Evolutionary conservation across 2,329 filamentous ascomycete genomes (phyloP), one percentile per base, ranked within the genome.

Genomic region (Pseudodiploospora longispora): DNA sequence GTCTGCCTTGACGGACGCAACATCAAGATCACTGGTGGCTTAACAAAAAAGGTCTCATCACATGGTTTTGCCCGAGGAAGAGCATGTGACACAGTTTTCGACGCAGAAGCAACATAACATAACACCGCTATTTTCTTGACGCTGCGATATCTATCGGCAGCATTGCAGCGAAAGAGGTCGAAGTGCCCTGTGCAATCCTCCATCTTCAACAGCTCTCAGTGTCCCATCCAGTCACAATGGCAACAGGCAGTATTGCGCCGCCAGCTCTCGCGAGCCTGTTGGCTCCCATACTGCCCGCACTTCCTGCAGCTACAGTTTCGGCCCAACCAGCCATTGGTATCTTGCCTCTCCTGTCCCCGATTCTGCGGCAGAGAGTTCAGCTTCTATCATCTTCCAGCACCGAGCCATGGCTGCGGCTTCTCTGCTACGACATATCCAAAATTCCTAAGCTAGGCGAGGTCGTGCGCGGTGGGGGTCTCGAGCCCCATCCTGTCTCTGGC

Each of bases 401-500:
- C n/a, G 78, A 83, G 32, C 78, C 83, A 42, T 91, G 87, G 85
- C 74, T 91, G 10, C 73, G 78, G 1, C 70, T 90, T 30, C 71
- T 91, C 27, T 83, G 79, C 58, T 90, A 87, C 69, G 78, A 85
- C 55, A 55, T 70, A 6, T 62, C 72, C 50, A 73, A 74, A 50
- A 69, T 72, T 3, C 67, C 76, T 36, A 75, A 70, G 51, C 70
- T 91, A 12, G 70, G 74, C n/a, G 69, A 77, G 46, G 67, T 83
- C 10, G 79, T 80, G 30, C 73, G 75, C 52, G 73, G 75, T 44
- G 77, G 85, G 42, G 67, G 74, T 38, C 69, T 91, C 30, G 84
- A 90, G 60, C 84, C 85, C n/a, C 87, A 93, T 56, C 87, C 87
- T 3, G 79, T 84, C 4, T 88, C 84, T 3, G 86, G 85, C 43